Evolutionary conservation across 2,329 filamentous ascomycete genomes (phyloP).

Genomic region (Diaporthe ampelina): DNA sequence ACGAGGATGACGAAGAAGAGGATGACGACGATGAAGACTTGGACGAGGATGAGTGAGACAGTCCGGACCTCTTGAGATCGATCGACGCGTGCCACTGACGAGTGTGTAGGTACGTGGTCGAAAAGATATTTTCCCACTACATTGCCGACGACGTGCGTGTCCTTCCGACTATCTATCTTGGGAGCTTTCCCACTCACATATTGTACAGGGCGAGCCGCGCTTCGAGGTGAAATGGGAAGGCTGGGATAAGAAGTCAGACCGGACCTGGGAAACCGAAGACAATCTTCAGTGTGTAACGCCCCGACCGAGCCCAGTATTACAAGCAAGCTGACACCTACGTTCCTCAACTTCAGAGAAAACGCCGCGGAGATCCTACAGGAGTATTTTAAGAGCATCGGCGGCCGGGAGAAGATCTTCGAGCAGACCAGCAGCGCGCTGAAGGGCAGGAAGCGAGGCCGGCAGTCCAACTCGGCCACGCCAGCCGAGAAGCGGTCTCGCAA

Average conservation of each 20-base stretch:
- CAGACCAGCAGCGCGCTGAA: constrained; percentile 64
- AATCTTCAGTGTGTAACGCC: constrained; percentile 70
- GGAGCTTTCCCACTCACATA: constrained; percentile 16
- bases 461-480: constrained; percentile 55
- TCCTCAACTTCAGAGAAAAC: constrained; percentile 60
- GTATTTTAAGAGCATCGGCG: constrained; percentile 75
- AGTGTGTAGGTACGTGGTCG: constrained; percentile 75
- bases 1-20: constrained; percentile 44
- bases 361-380: constrained; percentile 72
- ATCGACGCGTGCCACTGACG: constrained; percentile 48
- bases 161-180: neutral
- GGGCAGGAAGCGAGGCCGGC: constrained; percentile 71
- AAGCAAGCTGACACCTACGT: constrained; percentile 20
- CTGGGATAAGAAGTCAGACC: constrained; percentile 77
- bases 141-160: constrained; percentile 67
- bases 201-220: constrained; percentile 61
- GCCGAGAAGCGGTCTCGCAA: constrained; percentile 62
- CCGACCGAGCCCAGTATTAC: neutral
- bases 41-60: constrained; percentile 48
- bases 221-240: constrained; percentile 88
- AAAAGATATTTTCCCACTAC: constrained; percentile 78
- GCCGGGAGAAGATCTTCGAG: constrained; percentile 68
- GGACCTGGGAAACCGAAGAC: constrained; percentile 84
- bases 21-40: constrained; percentile 47
- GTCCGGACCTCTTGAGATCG: neutral